Evolutionary conservation across 345 rosid genomes (phyloP).

Genomic region (Citrus inodora): DNA sequence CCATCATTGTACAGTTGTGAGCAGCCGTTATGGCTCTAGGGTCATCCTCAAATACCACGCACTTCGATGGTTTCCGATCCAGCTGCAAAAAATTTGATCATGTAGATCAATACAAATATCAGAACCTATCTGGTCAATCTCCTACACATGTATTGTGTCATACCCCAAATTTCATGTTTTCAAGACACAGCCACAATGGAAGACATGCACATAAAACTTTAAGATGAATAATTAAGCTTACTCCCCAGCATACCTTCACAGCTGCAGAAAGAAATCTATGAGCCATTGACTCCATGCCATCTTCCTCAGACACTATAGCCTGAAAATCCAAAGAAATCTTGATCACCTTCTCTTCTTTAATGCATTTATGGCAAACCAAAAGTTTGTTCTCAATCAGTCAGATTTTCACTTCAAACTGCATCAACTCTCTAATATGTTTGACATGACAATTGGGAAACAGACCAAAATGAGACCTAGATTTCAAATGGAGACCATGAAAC

Average conservation of each 20-base stretch:
- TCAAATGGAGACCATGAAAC: not conserved
- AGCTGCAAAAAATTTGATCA: slow-evolving; percentile 45
- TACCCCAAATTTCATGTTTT: not conserved
- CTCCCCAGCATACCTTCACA: slow-evolving; percentile 53
- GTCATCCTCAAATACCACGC: slow-evolving; percentile 92
- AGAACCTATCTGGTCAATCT: not conserved
- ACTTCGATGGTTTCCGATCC: slow-evolving; percentile 92
- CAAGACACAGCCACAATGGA: not conserved
- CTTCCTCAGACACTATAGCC: slow-evolving; percentile 92
- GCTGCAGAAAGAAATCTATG: slow-evolving; percentile 93
- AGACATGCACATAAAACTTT: not conserved
- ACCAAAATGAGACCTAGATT: not conserved
- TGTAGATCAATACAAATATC: slow-evolving; percentile 7
- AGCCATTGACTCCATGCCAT: slow-evolving; percentile 96
- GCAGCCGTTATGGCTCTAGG: slow-evolving; percentile 91
- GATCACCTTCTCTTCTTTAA: not conserved
- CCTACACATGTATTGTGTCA: not conserved
- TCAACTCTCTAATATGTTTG: not conserved
- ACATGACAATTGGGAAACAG: not conserved
- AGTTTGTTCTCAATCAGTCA: not conserved
- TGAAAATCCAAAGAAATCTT: slow-evolving; percentile 23
- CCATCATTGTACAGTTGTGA: slow-evolving; percentile 99
- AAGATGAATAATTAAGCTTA: not conserved
- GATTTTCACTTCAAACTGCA: not conserved
- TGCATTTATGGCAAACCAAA: not conserved